A percentile compares a stretch with the other conserved stretches of the same genome.
Conservation (phyloP, 108 stramenopile genomes). For the Nitzschia sp. region DNA sequence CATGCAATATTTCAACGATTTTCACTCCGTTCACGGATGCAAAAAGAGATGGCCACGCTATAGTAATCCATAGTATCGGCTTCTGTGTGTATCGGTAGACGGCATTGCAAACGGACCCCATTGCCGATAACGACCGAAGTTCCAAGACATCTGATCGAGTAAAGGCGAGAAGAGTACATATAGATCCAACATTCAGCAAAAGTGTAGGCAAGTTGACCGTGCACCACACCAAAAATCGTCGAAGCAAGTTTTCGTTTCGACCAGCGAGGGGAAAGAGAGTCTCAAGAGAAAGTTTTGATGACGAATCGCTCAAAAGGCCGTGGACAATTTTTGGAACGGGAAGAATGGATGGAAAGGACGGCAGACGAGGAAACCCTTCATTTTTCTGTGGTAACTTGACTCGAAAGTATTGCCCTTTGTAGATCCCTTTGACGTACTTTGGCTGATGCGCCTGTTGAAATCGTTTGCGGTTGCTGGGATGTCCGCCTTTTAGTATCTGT, state of each 20-base stretch:
- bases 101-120: constrained; percentile 46
- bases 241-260: neutral
- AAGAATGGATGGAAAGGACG: constrained; percentile 7
- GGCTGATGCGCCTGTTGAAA: neutral
- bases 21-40: constrained; percentile 63
- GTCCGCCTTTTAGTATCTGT: neutral
- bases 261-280: neutral
- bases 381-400: constrained; percentile 17
- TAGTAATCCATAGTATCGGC: constrained; percentile 19
- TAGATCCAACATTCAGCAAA: constrained; percentile 66
- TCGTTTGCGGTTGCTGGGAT: neutral
- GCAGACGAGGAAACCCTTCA: neutral
- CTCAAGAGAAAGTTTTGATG: neutral
- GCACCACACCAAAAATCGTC: constrained; percentile 32
- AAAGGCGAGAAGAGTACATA: constrained; percentile 67
- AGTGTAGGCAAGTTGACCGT: constrained; percentile 55
- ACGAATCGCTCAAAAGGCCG: neutral
- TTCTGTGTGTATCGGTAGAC: constrained; percentile 43
- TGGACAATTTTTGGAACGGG: neutral
- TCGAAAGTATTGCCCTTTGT: constrained; percentile 41
- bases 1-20: constrained; percentile 55
- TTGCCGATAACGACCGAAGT: constrained; percentile 53
- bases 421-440: constrained; percentile 2
- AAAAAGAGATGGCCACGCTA: constrained; percentile 62
- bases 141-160: constrained; percentile 78